Base-by-base conservation (phyloP, 2,329 filamentous ascomycete genomes). In the Aspergillus chevalieri region DNA sequence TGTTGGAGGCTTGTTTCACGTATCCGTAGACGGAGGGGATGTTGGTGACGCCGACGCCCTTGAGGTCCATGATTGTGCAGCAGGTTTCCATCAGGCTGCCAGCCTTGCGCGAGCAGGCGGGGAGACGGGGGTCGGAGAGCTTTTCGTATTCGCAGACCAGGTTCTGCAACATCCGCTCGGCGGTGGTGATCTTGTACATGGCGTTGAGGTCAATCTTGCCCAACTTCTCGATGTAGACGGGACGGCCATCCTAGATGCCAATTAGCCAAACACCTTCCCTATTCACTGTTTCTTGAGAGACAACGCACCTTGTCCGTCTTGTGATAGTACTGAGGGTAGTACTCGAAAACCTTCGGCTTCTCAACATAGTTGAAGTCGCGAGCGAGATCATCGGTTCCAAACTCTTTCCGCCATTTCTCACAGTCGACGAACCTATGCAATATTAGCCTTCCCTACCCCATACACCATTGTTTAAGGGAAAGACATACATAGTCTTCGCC, bases 251-350 rank as follows among this genome's bases (percentile, higher is more conserved):
- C 90, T 95, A 57, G 21, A 6, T 48, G 48, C 8, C 8, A 3
- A 8, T 1, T 8, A 24, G 6, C 30, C 19, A 48, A 56, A 54
- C 54, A 50, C 43, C 34, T 36, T 4, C 26, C 15, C 6, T 17
- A 33, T 19, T 22, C 28, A n/a, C 19, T 14, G n/a, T 47, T 26
- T 10, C 6, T 21, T 33, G 3, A 47, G 15, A 12, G 47, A 43
- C 17, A 43, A 55, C 65, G 17, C 67, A 81, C 79, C 70, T 74
- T 76, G 57, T 77, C 74, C 1, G 71, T 76, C 57, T 96, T 96
- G 82, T 98, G 93, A 78, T 98, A 98, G 78, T 93, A 98, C 75
- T 98, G 93, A 44, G 89, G 89, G 75, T 98, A 98, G 79, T 87
- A 95, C 73, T 92, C 78, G 72, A 88, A 88, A 51, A 98, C 81